Conservation (phyloP, 768 basidiomycete genomes). For the Leccinum aurantiacum region DNA sequence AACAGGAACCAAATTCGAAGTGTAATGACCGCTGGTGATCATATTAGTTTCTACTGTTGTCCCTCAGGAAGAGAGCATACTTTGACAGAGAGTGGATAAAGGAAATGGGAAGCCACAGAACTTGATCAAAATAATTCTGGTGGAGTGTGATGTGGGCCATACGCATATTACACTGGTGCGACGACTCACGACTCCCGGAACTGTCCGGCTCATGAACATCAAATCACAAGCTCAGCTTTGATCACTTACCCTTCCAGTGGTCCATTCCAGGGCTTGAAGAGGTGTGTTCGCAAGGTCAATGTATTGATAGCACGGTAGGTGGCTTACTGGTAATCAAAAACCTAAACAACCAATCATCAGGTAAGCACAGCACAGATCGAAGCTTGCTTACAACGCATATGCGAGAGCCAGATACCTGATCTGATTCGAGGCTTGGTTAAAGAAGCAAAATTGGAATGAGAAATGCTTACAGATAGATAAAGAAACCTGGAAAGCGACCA, state of each 20-base stretch:
- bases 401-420: constrained; percentile 8
- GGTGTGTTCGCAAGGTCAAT: not conserved
- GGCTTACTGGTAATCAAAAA: constrained; percentile 1
- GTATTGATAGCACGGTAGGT: not conserved
- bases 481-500: constrained; percentile 11
- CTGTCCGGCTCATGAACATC: not conserved
- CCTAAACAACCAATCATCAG: not conserved
- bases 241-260: not conserved
- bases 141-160: not conserved
- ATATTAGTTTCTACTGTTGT: not conserved
- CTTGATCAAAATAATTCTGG: not conserved
- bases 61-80: not conserved
- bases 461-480: constrained; percentile 3
- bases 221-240: not conserved
- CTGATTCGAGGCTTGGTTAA: not conserved
- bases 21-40: constrained; percentile 12
- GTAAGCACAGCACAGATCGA: not conserved
- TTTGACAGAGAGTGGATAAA: constrained; percentile 10
- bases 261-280: not conserved
- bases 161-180: not conserved
- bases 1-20: constrained; percentile 19
- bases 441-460: not conserved
- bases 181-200: constrained; percentile 2
- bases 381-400: constrained; percentile 3
- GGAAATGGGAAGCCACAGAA: constrained; percentile 6